Base-by-base conservation (phyloP, 2,329 filamentous ascomycete genomes). In the Leptographium radiaticola region DNA sequence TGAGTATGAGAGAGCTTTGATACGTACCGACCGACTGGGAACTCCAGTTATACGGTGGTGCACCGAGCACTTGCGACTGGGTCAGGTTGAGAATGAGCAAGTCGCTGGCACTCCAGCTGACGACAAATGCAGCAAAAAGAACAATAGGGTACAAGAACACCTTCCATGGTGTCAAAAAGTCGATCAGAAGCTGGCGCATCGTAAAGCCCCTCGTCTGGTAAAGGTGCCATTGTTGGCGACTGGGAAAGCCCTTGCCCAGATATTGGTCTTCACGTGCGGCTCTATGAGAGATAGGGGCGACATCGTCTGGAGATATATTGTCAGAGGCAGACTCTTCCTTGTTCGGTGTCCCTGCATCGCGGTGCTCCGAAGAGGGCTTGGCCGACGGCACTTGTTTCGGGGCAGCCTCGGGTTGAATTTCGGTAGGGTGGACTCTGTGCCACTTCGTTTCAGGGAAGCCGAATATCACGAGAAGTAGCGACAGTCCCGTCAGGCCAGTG, bases 361-460 rank as follows among this genome's bases (percentile, higher is more conserved):
- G 16, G 34, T 20, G 33, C n/a, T n/a, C 33, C 2, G 34, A n/a
- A 2, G 36, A 72, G 68, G 4, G 58, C 40, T 42, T 42, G 10
- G 40, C 16, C 40, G 36, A 15, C 36, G 36, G 15, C 36, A 38
- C 36, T 15, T 38, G 36, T 38, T 38, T 15, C 36, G 36, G 40
- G 40, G 40, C 15, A 4, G 6, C 11, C 40, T 15, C 11, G 13
- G 5, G 40, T 16, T 18, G 40, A 15, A 8, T 18, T 7, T 38
- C 36, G 10, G 4, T 11, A 38, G 43, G 39, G 20, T 49, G 47
- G 15, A 39, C 55, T 13, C 80, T 75, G 53, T 76, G 72, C 67
- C 74, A 84, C 57, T 76, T 77, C 0, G 81, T 84, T 62, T 84
- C 81, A 0, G 81, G 81, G 59, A 83, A 83, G 60, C 79, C 68